Base-by-base conservation (phyloP, 768 basidiomycete genomes). In the Crucibulum laeve region DNA sequence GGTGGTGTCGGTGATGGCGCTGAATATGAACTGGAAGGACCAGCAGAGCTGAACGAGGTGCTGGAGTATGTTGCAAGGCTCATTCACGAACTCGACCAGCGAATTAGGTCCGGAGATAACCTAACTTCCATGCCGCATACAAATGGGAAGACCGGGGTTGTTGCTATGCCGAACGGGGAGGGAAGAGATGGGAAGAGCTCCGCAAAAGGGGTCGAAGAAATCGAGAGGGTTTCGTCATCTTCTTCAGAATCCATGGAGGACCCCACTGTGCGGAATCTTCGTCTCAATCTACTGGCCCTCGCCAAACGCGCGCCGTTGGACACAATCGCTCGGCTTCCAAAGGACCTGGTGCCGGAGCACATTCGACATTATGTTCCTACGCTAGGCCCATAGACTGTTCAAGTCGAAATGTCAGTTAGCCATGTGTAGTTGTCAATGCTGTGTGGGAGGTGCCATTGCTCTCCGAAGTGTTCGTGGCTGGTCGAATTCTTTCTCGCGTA, bases 261-360 rank as follows among this genome's bases (percentile, higher is more conserved):
- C 43, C 68, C 74, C 2, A 51, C 67, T 14, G 38, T 81, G 53
- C 73, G 75, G 42, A 74, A 80, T 42, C 64, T 89, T 38, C 74
- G 87, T 28, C 66, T 90, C 50, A 89, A 87, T 56, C 67, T 91
- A 22, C 71, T 91, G 21, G 86, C 87, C 1, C 68, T 91, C 25
- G 83, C 84, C 44, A 87, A 88, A 56, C 75, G 86, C 4, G 86
- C 86, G 7, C 88, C 88, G 1, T 55, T 88, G 47, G 83, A 87
- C 52, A 79, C 74, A 45, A 83, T 87, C 42, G 81, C 80, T 13
- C 69, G 69, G 23, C 56, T 87, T 30, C 83, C 83, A 6, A 65
- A 73, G 32, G 79, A 83, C 35, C 59, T 87, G 37, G 82, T 87
- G 1, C 84, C 82, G 2, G 78, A 79, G 51, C 71, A 77, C 52